Evolutionary conservation across 208 protist genomes (phyloP), one percentile per base, ranked within the genome.

Genomic region (Trypanosoma conorhini): DNA sequence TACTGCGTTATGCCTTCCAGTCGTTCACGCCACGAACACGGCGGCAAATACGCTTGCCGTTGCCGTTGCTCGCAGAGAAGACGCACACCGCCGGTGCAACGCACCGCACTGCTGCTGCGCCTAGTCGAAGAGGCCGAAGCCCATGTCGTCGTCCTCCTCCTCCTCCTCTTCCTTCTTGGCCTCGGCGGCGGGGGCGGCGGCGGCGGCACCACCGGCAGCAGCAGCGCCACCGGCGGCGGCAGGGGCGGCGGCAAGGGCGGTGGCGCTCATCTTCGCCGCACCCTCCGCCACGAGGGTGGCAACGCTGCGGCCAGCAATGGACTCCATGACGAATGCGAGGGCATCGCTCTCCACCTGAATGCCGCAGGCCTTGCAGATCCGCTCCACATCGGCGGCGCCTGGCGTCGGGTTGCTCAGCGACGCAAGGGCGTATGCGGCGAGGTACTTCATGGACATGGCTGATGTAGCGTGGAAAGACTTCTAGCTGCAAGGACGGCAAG

Each of bases 81-180:
- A 38, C 42, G 15, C 31, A 68, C 26, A 42, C 21, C 26, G 13
- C 35, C 3, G 13, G 31, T 22, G 4, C 58, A 10, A 33, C 28
- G 28, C 58, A 5, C 15, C 13, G 31, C 10, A 40, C 17, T 24
- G 17, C 24, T 0, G 38, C 13, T 63, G 24, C 44, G 15, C 65
- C 85, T 91, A 94, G 81, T 94, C 88, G 76, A 95, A 95, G 44
- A 96, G 86, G 82, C 90, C 92, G 63, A 97, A 93, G 77, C 88
- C 89, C 84, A 94, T 95, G 61, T 94, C 88, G 77, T 94, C 88
- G 75, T 95, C 90, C 54, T 87, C 89, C 82, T 95, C 88, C 82
- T 96, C 88, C 74, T 90, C 88, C 80, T 80, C 70, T 77, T 91
- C 79, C 77, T 84, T 81, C 44, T 70, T 68, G 35, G 70, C 80